phyloP scores from a whole-genome alignment of 139 green algal genomes.

The Coelastrella sp. region DNA sequence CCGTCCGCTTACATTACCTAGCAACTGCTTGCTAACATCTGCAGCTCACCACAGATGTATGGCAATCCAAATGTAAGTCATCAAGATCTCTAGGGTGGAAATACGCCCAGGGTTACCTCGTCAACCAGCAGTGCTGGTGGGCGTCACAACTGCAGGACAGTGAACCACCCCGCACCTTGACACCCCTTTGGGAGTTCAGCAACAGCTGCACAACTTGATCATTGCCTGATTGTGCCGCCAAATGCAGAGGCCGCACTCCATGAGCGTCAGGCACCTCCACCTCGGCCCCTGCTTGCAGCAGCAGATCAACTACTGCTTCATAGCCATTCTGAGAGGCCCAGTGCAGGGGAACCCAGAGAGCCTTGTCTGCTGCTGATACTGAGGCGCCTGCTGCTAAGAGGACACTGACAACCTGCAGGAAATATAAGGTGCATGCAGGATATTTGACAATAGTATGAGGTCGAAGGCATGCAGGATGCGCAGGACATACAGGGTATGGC shows the following conservation, averaged over 20 bases:
- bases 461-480: too few species aligned
- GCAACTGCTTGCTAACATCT: too few species aligned
- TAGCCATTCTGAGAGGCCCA: constrained; percentile 24
- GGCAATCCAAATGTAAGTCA: too few species aligned
- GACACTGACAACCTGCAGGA: not conserved
- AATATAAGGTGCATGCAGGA: too few species aligned
- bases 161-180: not conserved
- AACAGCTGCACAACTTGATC: not conserved
- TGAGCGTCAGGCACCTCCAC: not conserved
- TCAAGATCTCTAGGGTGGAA: too few species aligned
- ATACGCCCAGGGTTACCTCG: not conserved
- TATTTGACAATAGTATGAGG: too few species aligned
- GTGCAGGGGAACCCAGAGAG: constrained; percentile 6
- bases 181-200: not conserved
- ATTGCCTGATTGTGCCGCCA: constrained; percentile 6
- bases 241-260: constrained; percentile 14
- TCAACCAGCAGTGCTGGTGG: too few species aligned
- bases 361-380: constrained; percentile 1
- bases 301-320: not conserved
- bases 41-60: too few species aligned
- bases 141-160: too few species aligned
- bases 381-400: not conserved
- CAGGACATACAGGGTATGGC: too few species aligned
- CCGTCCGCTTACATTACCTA: too few species aligned
- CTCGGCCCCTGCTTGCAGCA: constrained; percentile 16